Percentiles rank a stretch among this genome's conserved stretches.
phyloP scores from a whole-genome alignment of 2,329 filamentous ascomycete genomes.

The Chaetoscypha palmicola region DNA sequence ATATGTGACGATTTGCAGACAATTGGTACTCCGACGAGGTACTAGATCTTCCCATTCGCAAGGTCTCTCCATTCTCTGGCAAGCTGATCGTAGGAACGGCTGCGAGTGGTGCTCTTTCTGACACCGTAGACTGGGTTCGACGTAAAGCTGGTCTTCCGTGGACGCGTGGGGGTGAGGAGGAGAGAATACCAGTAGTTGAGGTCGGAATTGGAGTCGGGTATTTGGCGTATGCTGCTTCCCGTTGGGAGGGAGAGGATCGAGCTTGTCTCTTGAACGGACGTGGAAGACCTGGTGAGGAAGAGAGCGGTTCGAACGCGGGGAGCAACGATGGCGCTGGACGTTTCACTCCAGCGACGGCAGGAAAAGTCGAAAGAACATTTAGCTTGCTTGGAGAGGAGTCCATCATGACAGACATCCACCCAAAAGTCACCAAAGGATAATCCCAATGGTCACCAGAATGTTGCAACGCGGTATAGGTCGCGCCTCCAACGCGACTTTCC shows the following conservation, averaged over 20 bases:
- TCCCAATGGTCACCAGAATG: not conserved
- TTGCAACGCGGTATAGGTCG: slow-evolving; percentile 12
- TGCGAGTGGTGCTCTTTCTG: slow-evolving; percentile 72
- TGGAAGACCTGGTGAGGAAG: slow-evolving; percentile 69
- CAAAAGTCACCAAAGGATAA: too few species aligned
- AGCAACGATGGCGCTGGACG: slow-evolving; percentile 61
- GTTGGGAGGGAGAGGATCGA: slow-evolving; percentile 36
- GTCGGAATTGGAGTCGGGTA: slow-evolving; percentile 94
- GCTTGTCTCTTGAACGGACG: slow-evolving; percentile 63
- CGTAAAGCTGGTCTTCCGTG: slow-evolving; percentile 44
- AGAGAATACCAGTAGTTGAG: slow-evolving; percentile 85
- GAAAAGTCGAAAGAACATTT: slow-evolving; percentile 24
- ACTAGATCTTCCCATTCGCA: slow-evolving; percentile 88
- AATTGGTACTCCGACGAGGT: slow-evolving; percentile 95
- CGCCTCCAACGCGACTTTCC: slow-evolving; percentile 13
- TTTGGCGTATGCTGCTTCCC: slow-evolving; percentile 37
- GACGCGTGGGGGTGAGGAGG: slow-evolving; percentile 68
- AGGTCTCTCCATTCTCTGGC: slow-evolving; percentile 69
- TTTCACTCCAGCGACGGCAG: slow-evolving; percentile 44
- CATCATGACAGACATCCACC: slow-evolving; percentile 28
- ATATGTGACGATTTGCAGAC: slow-evolving; percentile 85
- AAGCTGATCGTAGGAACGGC: slow-evolving; percentile 78
- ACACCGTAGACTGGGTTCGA: slow-evolving; percentile 56
- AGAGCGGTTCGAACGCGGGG: slow-evolving; percentile 71
- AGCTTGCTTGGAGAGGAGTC: slow-evolving; percentile 31